Base-by-base conservation (phyloP, 371 early-diverging fungal species). In the Nematocida sp. region DNA sequence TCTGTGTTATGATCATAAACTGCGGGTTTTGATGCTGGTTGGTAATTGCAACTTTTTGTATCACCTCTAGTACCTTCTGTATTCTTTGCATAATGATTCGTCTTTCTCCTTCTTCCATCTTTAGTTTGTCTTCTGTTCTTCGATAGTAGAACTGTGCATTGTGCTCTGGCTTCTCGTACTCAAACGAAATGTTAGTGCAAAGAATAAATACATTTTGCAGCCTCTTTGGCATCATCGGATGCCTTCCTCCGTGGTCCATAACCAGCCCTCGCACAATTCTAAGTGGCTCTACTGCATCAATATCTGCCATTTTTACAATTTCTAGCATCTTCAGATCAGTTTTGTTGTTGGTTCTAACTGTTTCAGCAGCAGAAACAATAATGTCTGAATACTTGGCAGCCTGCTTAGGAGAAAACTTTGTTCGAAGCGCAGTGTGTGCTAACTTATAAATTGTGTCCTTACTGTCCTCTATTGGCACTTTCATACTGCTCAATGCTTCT, bases 91-190 rank as follows among this genome's bases (percentile, higher is more conserved):
- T 93, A 44, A 96, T 94, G 84, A 95, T 94, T 82, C 92, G 90
- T 67, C 97, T 92, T 89, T 99, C 99, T 20, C 93, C 94, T 88
- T 93, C 95, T 64, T 98, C 94, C 72, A 99, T 90, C 88, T 93
- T 93, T 82, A 97, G 96, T 83, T 98, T 92, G 88, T 99, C 96
- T 82, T 94, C 95, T 55, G 97, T 94, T 58, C 92, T 91, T 84
- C 92, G 92, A 89, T 98, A 99, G 89, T 94, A 96, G 90, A 98
- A 98, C 67, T 95, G 93, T 82, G 98, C 95, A 91, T 99, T 98
- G 90, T 98, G 92, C 88, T 99, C 99, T 84, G 94, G 82, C 90
- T 97, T 98, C 87, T 99, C 99, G 88, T 99, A 99, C 89, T 99
- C 99, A 73, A 99, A 90, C 40, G 96, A 95, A 69, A 97, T 95